phyloP scores from a whole-genome alignment of 2,329 filamentous ascomycete species.

The Fusarium kyushuense region DNA sequence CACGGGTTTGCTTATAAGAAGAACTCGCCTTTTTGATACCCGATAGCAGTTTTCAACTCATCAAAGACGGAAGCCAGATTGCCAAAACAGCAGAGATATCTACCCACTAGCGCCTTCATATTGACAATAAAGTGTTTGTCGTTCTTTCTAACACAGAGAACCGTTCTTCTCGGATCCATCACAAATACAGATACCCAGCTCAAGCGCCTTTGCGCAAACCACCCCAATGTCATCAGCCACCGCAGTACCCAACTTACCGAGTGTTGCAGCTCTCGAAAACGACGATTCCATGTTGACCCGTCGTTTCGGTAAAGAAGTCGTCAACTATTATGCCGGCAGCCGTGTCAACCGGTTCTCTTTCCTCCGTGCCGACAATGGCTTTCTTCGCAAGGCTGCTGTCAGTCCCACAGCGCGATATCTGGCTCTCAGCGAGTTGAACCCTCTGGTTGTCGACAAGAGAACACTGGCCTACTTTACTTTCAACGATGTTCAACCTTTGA shows the following conservation, averaged over 20 bases:
- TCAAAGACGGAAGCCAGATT: not conserved
- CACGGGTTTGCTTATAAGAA: conserved; percentile 8
- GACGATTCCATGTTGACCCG: conserved; percentile 76
- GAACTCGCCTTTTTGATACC: conserved; percentile 20
- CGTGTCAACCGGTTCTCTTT: conserved; percentile 85
- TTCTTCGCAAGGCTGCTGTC: conserved; percentile 74
- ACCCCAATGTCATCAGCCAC: conserved; percentile 49
- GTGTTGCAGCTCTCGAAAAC: conserved; percentile 59
- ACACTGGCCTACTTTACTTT: conserved; percentile 76
- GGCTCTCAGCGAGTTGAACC: conserved; percentile 81
- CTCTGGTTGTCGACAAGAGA: conserved; percentile 69
- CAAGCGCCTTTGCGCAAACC: conserved; percentile 14
- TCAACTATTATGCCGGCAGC: conserved; percentile 86
- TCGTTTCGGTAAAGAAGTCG: conserved; percentile 82
- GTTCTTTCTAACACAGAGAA: not conserved
- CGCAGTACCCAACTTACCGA: conserved; percentile 54
- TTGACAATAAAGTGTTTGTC: conserved; percentile 5
- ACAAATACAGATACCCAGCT: conserved; percentile 28
- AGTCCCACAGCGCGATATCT: conserved; percentile 78
- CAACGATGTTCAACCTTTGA: conserved; percentile 75
- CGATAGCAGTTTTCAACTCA: conserved; percentile 14
- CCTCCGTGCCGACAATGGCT: conserved; percentile 76
- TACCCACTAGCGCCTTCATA: not conserved
- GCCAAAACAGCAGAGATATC: not conserved
- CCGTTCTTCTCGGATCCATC: conserved; percentile 13